A percentile compares a stretch with the other conserved stretches of the same genome.
These are phyloP conservation scores for Ogataea philodendri DNA, from an alignment of 805 yeast genomes.

Conservation along the genomic window DNA sequence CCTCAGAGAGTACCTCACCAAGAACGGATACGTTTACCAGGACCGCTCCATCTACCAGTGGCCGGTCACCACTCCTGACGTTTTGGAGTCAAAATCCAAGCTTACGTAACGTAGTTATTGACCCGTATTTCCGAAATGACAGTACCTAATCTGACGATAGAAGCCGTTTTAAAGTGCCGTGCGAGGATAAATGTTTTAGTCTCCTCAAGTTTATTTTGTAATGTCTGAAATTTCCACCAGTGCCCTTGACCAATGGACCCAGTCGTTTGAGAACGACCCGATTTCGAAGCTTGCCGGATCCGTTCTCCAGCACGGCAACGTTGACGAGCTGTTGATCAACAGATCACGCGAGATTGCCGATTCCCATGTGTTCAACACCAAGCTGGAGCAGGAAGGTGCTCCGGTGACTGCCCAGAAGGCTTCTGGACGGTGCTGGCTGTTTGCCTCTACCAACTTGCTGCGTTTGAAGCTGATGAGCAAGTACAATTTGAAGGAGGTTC, in stretches of 20 bases:
- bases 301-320: slow-evolving; percentile 35
- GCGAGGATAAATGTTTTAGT: background rate
- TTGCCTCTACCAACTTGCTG: slow-evolving; percentile 76
- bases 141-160: slow-evolving; percentile 2
- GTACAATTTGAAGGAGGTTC: slow-evolving; percentile 64
- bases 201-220: background rate
- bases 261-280: slow-evolving; percentile 27
- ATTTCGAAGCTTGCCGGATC: slow-evolving; percentile 34
- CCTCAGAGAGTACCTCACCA: slow-evolving; percentile 57
- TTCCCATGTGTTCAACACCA: slow-evolving; percentile 40
- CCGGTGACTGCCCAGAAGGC: slow-evolving; percentile 73
- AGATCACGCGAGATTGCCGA: slow-evolving; percentile 33
- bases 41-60: slow-evolving; percentile 73
- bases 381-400: slow-evolving; percentile 48
- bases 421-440: slow-evolving; percentile 87
- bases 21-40: slow-evolving; percentile 72
- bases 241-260: slow-evolving; percentile 29
- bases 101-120: slow-evolving; percentile 1
- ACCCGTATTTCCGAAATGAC: slow-evolving; percentile 7
- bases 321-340: slow-evolving; percentile 40
- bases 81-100: slow-evolving; percentile 28
- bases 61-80: slow-evolving; percentile 72
- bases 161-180: background rate
- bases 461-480: slow-evolving; percentile 60
- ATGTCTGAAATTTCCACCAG: slow-evolving; percentile 13